Conservation (phyloP, 495 filamentous ascomycete species). For the Xylaria nigripes region DNA sequence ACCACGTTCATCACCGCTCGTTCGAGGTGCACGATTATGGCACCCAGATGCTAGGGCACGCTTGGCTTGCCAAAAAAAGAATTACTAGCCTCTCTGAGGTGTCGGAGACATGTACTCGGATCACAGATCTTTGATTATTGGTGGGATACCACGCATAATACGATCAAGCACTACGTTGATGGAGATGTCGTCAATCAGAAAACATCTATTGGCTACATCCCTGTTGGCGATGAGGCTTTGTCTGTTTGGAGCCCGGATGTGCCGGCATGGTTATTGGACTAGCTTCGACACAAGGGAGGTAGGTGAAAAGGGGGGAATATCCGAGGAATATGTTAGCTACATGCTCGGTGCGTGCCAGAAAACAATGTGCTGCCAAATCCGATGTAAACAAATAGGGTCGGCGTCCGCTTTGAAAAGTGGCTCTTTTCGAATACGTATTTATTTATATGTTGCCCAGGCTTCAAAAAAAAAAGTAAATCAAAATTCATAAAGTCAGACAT, state of each 20-base stretch:
- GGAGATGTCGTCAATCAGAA: conserved; percentile 51
- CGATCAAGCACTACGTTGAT: conserved; percentile 51
- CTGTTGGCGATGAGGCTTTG: conserved; percentile 16
- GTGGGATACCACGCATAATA: conserved; percentile 44
- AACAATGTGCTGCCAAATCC: too few relatives aligned
- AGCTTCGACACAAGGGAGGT: too few relatives aligned
- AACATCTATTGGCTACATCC: conserved; percentile 25
- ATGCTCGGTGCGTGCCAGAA: too few relatives aligned
- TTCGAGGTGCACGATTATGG: conserved; percentile 60
- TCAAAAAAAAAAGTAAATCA: too few relatives aligned
- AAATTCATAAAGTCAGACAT: too few relatives aligned
- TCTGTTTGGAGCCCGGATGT: conserved; percentile 27
- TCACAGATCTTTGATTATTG: conserved; percentile 53
- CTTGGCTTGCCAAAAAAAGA: conserved; percentile 47
- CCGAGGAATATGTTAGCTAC: too few relatives aligned
- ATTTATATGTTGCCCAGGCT: too few relatives aligned
- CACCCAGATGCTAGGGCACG: conserved; percentile 53
- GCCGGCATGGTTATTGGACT: conserved; percentile 5
- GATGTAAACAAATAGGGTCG: too few relatives aligned
- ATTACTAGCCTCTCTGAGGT: conserved; percentile 53
- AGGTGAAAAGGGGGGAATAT: too few relatives aligned
- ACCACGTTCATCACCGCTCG: conserved; percentile 51
- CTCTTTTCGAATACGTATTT: too few relatives aligned
- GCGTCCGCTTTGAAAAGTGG: too few relatives aligned
- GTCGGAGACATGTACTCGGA: conserved; percentile 52